These are phyloP conservation scores for Vitellaria paradoxa DNA, from an alignment of 179 eudicot species.

Conservation along the genomic window DNA sequence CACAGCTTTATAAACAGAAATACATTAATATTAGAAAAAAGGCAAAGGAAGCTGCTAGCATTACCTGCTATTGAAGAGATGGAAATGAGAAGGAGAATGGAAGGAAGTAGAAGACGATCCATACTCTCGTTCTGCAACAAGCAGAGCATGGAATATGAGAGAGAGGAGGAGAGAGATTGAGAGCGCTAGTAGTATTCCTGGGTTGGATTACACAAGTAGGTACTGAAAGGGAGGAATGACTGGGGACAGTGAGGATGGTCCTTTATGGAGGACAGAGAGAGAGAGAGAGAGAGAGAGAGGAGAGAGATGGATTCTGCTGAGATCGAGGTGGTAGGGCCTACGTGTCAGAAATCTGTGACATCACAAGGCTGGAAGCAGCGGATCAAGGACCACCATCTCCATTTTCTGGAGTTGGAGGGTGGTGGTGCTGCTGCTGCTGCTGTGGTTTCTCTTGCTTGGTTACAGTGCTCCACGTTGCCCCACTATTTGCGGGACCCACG, in stretches of 20 bases:
- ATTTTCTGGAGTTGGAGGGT: neutral
- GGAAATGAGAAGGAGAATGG: slow-evolving; percentile 15
- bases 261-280: slow-evolving; percentile 1
- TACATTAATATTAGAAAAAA: neutral
- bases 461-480: slow-evolving; percentile 12
- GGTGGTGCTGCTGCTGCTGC: neutral
- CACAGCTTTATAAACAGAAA: neutral
- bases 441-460: neutral
- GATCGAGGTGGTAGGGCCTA: slow-evolving; percentile 19
- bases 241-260: neutral
- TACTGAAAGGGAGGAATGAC: neutral
- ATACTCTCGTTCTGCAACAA: slow-evolving; percentile 10
- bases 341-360: slow-evolving; percentile 3
- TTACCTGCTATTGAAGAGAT: slow-evolving; percentile 29
- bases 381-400: neutral
- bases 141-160: slow-evolving; percentile 10
- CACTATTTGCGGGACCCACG: slow-evolving; percentile 6
- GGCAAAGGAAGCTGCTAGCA: neutral
- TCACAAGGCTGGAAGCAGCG: too few species aligned
- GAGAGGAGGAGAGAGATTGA: neutral
- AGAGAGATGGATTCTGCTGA: neutral
- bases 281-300: neutral
- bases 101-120: neutral
- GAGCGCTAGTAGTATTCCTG: neutral
- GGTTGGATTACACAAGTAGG: neutral